Percentiles rank a stretch among this genome's conserved stretches.
Evolutionary conservation across 2,329 filamentous ascomycete species (phyloP).

Genomic region (Pleurostoma richardsiae): DNA sequence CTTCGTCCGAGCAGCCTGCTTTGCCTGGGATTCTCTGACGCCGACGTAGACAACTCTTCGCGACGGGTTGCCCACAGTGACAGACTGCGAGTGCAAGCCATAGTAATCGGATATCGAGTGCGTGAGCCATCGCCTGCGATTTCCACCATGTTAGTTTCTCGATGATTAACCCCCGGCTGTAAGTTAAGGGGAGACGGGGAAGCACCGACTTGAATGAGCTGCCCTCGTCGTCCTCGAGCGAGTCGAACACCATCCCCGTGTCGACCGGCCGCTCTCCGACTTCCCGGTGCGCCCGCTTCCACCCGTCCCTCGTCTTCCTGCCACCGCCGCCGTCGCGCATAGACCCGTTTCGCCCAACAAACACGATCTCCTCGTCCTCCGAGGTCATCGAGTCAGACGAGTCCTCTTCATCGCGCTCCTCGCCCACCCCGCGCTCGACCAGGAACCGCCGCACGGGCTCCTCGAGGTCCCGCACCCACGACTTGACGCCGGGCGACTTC

Average conservation of each 20-base stretch:
- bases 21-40: slow-evolving; percentile 39
- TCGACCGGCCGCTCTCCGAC: slow-evolving; percentile 54
- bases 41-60: slow-evolving; percentile 81
- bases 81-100: slow-evolving; percentile 76
- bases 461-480: slow-evolving; percentile 78
- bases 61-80: slow-evolving; percentile 65
- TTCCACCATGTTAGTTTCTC: not conserved
- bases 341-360: slow-evolving; percentile 67
- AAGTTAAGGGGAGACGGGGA: slow-evolving; percentile 25
- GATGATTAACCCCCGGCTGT: not conserved
- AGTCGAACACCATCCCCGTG: slow-evolving; percentile 73
- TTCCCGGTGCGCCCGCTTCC: slow-evolving; percentile 47
- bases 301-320: slow-evolving; percentile 32
- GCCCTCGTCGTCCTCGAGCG: slow-evolving; percentile 66
- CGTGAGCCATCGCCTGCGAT: slow-evolving; percentile 75
- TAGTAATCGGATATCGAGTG: slow-evolving; percentile 93
- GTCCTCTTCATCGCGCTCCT: slow-evolving; percentile 21
- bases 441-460: slow-evolving; percentile 77
- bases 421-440: slow-evolving; percentile 41
- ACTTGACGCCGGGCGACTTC: slow-evolving; percentile 70
- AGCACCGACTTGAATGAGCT: slow-evolving; percentile 69
- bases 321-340: slow-evolving; percentile 37
- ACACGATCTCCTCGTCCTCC: slow-evolving; percentile 86
- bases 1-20: slow-evolving; percentile 20
- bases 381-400: slow-evolving; percentile 36